Conservation (phyloP, 2,329 filamentous ascomycete genomes). For the Alternaria triticina region DNA sequence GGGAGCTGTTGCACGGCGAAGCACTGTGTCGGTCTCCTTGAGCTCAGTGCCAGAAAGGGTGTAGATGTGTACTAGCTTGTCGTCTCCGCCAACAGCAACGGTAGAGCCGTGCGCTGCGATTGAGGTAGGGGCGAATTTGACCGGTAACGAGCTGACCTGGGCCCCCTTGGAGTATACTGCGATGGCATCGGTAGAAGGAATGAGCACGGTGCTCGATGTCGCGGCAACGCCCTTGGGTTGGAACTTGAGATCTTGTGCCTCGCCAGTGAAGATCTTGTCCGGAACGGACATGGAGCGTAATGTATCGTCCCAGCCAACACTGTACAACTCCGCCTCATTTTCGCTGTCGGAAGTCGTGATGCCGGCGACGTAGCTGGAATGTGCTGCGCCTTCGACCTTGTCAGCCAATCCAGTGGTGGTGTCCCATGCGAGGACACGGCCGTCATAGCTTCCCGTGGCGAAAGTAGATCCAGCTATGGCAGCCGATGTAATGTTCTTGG, state of each 20-base stretch:
- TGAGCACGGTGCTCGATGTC: slow-evolving; percentile 59
- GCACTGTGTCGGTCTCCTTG: slow-evolving; percentile 59
- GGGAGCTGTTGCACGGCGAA: slow-evolving; percentile 72
- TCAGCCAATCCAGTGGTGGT: slow-evolving; percentile 70
- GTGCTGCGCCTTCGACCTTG: slow-evolving; percentile 77
- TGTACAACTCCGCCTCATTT: slow-evolving; percentile 67
- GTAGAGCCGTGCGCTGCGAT: slow-evolving; percentile 72
- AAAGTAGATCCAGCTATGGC: slow-evolving; percentile 68
- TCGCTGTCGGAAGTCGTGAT: slow-evolving; percentile 61
- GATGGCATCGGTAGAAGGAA: slow-evolving; percentile 63
- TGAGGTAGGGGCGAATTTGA: slow-evolving; percentile 70
- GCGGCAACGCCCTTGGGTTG: slow-evolving; percentile 80
- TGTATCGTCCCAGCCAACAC: slow-evolving; percentile 93
- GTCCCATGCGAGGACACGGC: slow-evolving; percentile 86
- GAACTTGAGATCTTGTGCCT: slow-evolving; percentile 69
- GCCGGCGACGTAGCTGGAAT: slow-evolving; percentile 84
- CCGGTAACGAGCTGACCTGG: slow-evolving; percentile 65
- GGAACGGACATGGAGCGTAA: slow-evolving; percentile 78
- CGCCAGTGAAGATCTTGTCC: slow-evolving; percentile 76
- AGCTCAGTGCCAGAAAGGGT: slow-evolving; percentile 63
- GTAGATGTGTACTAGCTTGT: slow-evolving; percentile 79
- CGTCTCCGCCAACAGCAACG: slow-evolving; percentile 78
- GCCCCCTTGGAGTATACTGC: slow-evolving; percentile 65
- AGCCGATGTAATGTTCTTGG: slow-evolving; percentile 86
- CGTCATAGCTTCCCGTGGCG: slow-evolving; percentile 92